Evolutionary conservation across 257 asterid species (phyloP), one percentile per base, ranked within the genome.

Genomic region (Solanum infundibuliforme): DNA sequence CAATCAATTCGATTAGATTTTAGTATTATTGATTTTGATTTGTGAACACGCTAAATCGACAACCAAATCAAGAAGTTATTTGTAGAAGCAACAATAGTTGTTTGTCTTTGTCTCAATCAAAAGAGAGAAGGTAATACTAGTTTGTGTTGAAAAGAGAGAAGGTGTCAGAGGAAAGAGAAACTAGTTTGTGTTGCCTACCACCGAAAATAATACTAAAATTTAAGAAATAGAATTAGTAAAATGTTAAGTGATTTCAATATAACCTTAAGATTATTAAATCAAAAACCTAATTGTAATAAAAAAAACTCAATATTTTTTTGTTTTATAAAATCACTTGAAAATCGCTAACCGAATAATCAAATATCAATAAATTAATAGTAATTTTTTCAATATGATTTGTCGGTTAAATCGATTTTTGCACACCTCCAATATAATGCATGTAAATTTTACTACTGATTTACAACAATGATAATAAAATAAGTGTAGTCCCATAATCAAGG

Each of bases 341-440:
- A 55, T 55, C 1, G 2, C n/a, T 55, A 55, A 58, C 66, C 5
- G 2, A 58, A 58, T 20, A 20, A 18, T 20, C 12, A 3, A 58
- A 3, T 58, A 58, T 0, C 66, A 0, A 58, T 20, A 7, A 58
- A 55, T 18, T 6, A 58, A 58, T 58, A 20, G 2, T 58, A 58
- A 7, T 20, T 58, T 58, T 55, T 7, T 58, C 11, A 7, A 58
- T 58, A 7, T 20, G 2, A 58, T 58, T 20, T 58, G 4, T 58
- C 1, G 10, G 62, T 20, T 58, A 58, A 20, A 7, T 20, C 5
- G 4, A 3, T 20, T 20, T 7, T 20, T 0, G 5, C 25, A 58
- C 12, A 3, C n/a, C 65, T 55, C 65, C 1, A 0, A 0, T 52
- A 52, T 2, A 52, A 16, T 52, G 9, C 4, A 16, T 3, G 9